Base-by-base conservation (phyloP, 768 basidiomycete genomes). In the Cystobasidium tubakii region DNA sequence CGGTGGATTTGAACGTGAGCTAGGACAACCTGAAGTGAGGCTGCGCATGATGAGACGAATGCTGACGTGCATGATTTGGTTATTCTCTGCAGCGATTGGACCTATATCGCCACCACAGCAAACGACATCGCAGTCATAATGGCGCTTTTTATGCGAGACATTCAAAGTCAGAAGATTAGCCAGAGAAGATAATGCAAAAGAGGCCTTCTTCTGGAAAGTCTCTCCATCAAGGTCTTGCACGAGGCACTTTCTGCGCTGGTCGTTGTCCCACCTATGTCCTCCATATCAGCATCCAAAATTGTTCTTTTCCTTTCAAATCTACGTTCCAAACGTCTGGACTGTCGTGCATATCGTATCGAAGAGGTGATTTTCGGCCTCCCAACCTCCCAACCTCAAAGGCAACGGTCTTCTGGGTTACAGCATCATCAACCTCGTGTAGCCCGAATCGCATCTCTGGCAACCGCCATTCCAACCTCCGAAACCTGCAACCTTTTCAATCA, bases 1-100 rank as follows among this genome's bases (percentile, higher is more conserved):
- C 53, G 55, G 44, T 39, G 69, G 54, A 34, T 71, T 71, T 36
- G 69, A 71, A 55, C 69, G 69, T 71, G 69, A 71, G 69, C 36
- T 25, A 60, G 29, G 33, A 23, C 29, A 66, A 6, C n/a, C 64
- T 4, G 9, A n/a, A 31, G 27, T 10, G 3, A n/a, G 4, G 12
- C 4, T n/a, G 31, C 36, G 27, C 7, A 63, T 9, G 9, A 63
- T 23, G 33, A 6, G 29, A 63, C 9, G 33, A 6, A 13, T 23
- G 12, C 25, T 63, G 31, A 63, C 31, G 25, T 9, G 6, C 33
- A 6, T 63, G 62, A 31, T 23, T 63, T 33, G 25, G 9, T 54
- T 6, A 6, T n/a, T 23, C 7, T 67, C 10, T 33, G 29, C 36
- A 71, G 69, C 69, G 31, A 71, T 71, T 71, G 69, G 69, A 57